Conservation (phyloP, 305 asterid genomes). For the Withania somnifera region DNA sequence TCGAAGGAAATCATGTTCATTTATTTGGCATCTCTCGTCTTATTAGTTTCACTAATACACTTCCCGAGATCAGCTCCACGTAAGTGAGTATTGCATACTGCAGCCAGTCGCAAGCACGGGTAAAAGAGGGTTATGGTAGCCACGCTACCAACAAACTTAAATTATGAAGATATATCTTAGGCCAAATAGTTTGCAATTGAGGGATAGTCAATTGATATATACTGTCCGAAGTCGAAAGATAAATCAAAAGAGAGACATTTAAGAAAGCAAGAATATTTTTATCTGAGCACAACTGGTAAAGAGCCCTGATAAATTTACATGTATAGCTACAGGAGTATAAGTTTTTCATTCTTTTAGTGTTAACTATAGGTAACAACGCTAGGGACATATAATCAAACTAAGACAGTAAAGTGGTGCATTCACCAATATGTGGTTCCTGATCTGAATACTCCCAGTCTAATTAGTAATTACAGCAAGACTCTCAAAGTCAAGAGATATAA, state of each 20-base stretch:
- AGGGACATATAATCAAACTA: background rate
- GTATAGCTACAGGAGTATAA: background rate
- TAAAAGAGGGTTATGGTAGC: background rate
- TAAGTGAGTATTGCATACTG: background rate
- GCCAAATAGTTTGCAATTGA: background rate
- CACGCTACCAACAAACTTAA: background rate
- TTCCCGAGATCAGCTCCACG: background rate
- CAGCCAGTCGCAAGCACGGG: background rate
- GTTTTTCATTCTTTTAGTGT: background rate
- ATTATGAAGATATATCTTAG: background rate
- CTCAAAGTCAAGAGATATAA: slow-evolving; percentile 2
- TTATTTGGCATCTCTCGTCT: background rate
- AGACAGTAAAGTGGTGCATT: background rate
- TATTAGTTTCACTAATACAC: background rate
- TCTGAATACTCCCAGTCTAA: background rate
- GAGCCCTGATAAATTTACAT: background rate
- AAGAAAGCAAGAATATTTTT: background rate
- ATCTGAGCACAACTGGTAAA: background rate
- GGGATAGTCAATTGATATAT: background rate
- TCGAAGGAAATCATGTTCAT: background rate
- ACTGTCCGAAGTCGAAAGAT: background rate
- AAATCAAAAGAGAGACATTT: background rate
- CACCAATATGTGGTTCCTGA: background rate
- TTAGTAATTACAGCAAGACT: background rate
- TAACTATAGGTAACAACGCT: background rate